phyloP scores from a whole-genome alignment of 768 basidiomycete genomes.

The Panellus pusillus region DNA sequence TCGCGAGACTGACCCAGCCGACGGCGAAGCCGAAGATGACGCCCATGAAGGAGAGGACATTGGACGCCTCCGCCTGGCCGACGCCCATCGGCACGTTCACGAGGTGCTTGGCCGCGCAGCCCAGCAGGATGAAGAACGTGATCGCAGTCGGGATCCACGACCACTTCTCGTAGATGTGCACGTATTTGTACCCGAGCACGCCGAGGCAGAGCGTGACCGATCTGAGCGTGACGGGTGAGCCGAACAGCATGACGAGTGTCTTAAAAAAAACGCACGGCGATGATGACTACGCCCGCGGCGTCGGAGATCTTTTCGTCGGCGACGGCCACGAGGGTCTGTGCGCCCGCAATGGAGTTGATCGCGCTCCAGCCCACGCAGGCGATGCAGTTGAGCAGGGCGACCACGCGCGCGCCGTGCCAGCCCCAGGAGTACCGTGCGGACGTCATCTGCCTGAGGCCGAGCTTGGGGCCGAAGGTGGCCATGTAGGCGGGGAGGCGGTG shows the following conservation, averaged over 20 bases:
- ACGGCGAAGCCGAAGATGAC: slow-evolving; percentile 50
- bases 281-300: slow-evolving; percentile 44
- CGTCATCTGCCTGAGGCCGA: slow-evolving; percentile 44
- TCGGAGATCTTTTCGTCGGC: slow-evolving; percentile 30
- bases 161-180: slow-evolving; percentile 43
- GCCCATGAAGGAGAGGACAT: slow-evolving; percentile 38
- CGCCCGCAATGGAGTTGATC: slow-evolving; percentile 35
- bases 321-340: slow-evolving; percentile 32
- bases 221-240: no score
- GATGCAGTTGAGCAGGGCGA: slow-evolving; percentile 37
- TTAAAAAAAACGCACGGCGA: slow-evolving; percentile 46
- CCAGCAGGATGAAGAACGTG: slow-evolving; percentile 35
- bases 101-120: slow-evolving; percentile 51
- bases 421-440: slow-evolving; percentile 42
- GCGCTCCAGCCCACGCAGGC: slow-evolving; percentile 45
- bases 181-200: slow-evolving; percentile 41
- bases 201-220: slow-evolving; percentile 35
- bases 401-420: slow-evolving; percentile 21
- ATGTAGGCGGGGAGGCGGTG: slow-evolving; percentile 34
- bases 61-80: slow-evolving; percentile 33
- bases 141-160: slow-evolving; percentile 42
- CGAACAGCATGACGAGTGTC: no score
- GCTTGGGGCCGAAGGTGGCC: slow-evolving; percentile 37
- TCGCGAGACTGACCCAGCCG: slow-evolving; percentile 41
- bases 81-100: slow-evolving; percentile 22